phyloP scores from a whole-genome alignment of 2,329 filamentous ascomycete genomes.

The Monilinia vaccinii-corymbosi region DNA sequence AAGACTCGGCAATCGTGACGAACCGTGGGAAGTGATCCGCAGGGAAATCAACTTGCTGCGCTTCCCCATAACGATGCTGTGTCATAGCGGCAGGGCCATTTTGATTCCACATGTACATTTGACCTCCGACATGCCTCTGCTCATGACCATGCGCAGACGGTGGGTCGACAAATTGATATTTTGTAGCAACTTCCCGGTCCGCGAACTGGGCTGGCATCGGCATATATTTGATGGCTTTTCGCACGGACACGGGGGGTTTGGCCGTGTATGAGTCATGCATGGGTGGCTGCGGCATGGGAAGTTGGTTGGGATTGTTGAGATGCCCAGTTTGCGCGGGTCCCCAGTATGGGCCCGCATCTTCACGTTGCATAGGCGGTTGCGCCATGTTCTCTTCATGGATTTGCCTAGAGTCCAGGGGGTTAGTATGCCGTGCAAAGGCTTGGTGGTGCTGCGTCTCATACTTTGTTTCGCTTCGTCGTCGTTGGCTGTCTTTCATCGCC shows the following conservation, averaged over 20 bases:
- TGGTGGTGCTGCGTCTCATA: accelerated
- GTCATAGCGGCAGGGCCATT: not conserved
- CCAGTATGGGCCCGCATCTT: not conserved
- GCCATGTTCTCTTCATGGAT: too few relatives aligned
- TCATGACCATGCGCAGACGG: not conserved
- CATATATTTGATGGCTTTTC: too few relatives aligned
- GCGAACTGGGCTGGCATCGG: accelerated
- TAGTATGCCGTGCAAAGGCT: too few relatives aligned
- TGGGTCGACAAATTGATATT: accelerated
- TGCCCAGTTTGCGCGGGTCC: accelerated
- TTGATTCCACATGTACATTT: not conserved
- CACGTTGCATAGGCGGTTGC: not conserved
- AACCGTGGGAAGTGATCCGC: not conserved
- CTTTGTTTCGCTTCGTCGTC: not conserved
- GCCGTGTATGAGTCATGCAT: too few relatives aligned
- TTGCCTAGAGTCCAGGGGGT: too few relatives aligned
- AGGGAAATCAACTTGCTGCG: not conserved
- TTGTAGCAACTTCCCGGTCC: accelerated
- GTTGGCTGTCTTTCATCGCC: not conserved
- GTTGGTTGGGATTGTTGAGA: accelerated
- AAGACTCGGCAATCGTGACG: accelerated
- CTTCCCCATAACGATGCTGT: not conserved
- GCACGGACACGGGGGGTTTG: not conserved
- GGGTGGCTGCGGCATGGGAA: accelerated
- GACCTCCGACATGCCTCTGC: not conserved